These are phyloP conservation scores for Beauveria sp. DNA, from an alignment of 2,329 filamentous ascomycete genomes.

Conservation along the genomic window DNA sequence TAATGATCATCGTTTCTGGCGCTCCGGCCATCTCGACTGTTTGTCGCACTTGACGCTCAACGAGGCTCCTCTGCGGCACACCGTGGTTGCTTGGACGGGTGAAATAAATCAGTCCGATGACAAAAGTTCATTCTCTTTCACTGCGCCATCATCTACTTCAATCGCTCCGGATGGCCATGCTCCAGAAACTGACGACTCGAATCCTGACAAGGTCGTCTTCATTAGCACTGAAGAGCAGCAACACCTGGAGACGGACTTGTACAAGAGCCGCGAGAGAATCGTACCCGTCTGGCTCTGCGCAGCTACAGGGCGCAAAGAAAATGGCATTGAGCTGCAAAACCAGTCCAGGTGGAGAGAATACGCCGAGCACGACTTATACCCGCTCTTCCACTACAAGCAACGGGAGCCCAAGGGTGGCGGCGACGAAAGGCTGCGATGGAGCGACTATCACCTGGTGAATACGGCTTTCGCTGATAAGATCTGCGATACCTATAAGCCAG, in stretches of 20 bases:
- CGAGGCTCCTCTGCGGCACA: conserved; percentile 80
- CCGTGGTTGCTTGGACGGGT: conserved; percentile 88
- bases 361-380: conserved; percentile 85
- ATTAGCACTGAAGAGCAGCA: conserved; percentile 63
- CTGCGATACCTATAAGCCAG: conserved; percentile 79
- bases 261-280: conserved; percentile 64
- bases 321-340: conserved; percentile 69
- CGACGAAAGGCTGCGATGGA: conserved; percentile 77
- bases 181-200: conserved; percentile 40
- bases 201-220: conserved; percentile 35
- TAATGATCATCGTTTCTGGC: conserved; percentile 25
- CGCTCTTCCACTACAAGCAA: conserved; percentile 92
- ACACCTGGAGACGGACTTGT: conserved; percentile 65
- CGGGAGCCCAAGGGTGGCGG: conserved; percentile 82
- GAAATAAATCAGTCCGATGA: conserved; percentile 53
- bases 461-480: conserved; percentile 86
- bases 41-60: conserved; percentile 82
- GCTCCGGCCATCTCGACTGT: conserved; percentile 86
- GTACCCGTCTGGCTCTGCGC: conserved; percentile 85
- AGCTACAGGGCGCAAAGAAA: conserved; percentile 56
- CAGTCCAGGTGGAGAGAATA: conserved; percentile 83
- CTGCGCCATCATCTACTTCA: conserved; percentile 24
- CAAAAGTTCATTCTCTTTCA: not conserved
- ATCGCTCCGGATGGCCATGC: conserved; percentile 42
- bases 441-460: conserved; percentile 88